Evolutionary conservation across 2,329 filamentous ascomycete genomes (phyloP).

Genomic region (Seiridium unicorne): DNA sequence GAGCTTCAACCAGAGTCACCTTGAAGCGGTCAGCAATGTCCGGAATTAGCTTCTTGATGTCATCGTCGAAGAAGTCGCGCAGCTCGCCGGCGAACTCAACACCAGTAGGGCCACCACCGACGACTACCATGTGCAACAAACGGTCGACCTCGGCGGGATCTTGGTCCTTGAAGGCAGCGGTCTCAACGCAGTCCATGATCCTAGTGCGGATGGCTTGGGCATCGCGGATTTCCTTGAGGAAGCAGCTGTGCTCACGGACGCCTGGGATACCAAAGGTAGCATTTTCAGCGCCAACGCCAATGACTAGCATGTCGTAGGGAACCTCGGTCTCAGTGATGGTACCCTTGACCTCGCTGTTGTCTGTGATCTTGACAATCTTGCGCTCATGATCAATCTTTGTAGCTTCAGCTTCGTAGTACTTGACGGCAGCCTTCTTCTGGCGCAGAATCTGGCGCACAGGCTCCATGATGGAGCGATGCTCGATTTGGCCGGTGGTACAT

Average conservation of each 20-base stretch:
- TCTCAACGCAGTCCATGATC: conserved; percentile 99
- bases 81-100: conserved; percentile 98
- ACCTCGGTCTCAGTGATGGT: conserved; percentile 81
- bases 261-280: conserved; percentile 97
- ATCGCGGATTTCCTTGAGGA: conserved; percentile 97
- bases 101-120: conserved; percentile 90
- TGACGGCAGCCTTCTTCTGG: conserved; percentile 89
- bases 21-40: conserved; percentile 94
- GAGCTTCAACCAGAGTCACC: conserved; percentile 94
- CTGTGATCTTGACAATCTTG: conserved; percentile 84
- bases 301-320: conserved; percentile 95
- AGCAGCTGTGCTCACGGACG: conserved; percentile 92
- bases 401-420: conserved; percentile 97
- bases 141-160: conserved; percentile 83
- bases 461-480: conserved; percentile 99
- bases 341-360: conserved; percentile 91
- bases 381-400: conserved; percentile 92
- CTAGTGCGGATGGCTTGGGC: conserved; percentile 95
- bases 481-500: conserved; percentile 94
- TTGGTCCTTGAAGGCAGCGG: conserved; percentile 97
- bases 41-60: conserved; percentile 96
- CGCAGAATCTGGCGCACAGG: conserved; percentile 93
- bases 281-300: conserved; percentile 97
- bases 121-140: conserved; percentile 96
- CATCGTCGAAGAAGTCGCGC: conserved; percentile 97